phyloP scores from a whole-genome alignment of 73 alveolate species.

The Uronychia binucleata region DNA sequence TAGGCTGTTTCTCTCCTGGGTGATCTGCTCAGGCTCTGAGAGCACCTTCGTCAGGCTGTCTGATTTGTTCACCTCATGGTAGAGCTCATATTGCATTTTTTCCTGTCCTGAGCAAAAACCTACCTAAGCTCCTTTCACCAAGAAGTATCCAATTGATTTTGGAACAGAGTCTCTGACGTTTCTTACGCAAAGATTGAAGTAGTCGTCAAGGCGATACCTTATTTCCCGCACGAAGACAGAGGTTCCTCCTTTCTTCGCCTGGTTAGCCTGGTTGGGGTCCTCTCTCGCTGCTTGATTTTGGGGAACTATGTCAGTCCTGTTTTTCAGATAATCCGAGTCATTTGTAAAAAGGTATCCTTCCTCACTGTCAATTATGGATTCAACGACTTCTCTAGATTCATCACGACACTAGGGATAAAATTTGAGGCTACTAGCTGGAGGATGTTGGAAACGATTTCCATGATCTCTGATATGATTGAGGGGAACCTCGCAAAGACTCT shows the following conservation, averaged over 20 bases:
- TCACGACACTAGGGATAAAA: conserved; percentile 64
- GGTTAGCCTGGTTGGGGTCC: conserved; percentile 32
- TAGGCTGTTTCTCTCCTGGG: conserved; percentile 60
- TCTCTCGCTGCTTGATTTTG: conserved; percentile 34
- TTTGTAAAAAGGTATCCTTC: conserved; percentile 93
- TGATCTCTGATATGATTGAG: conserved; percentile 68
- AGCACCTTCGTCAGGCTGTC: conserved; percentile 33
- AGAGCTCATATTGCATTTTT: conserved; percentile 58
- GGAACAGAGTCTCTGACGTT: conserved; percentile 95
- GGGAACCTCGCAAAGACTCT: conserved; percentile 84
- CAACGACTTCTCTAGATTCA: conserved; percentile 72
- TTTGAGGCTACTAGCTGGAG: conserved; percentile 11
- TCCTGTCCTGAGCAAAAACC: conserved; percentile 34
- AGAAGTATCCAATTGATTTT: conserved; percentile 96
- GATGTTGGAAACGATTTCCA: conserved; percentile 70
- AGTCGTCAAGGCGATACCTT: conserved; percentile 90
- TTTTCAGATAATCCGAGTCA: conserved; percentile 85
- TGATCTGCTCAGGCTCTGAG: conserved; percentile 64
- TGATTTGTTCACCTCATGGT: conserved; percentile 56
- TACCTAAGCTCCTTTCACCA: conserved; percentile 78
- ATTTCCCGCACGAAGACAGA: conserved; percentile 78
- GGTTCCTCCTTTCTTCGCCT: conserved; percentile 41
- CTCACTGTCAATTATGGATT: conserved; percentile 87
- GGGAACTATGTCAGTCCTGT: conserved; percentile 82
- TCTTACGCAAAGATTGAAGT: conserved; percentile 89